phyloP scores from a whole-genome alignment of 305 asterid species.

The Caryopteris hybrid region DNA sequence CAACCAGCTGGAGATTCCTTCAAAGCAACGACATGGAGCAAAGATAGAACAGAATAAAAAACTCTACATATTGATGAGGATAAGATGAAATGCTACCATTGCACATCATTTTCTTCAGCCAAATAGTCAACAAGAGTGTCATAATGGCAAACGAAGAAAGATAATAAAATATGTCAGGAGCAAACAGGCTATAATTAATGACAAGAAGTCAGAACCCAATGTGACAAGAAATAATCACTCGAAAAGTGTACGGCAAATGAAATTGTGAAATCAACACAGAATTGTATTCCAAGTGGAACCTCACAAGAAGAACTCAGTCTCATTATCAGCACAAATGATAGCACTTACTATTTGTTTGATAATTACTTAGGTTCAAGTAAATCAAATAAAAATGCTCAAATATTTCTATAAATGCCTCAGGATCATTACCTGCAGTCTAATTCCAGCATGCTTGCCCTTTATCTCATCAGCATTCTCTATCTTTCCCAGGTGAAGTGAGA shows the following conservation, averaged over 20 bases:
- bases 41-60: not conserved
- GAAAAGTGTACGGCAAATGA: not conserved
- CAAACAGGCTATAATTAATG: not conserved
- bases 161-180: not conserved
- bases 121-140: not conserved
- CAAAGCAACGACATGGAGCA: not conserved
- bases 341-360: not conserved
- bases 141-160: not conserved
- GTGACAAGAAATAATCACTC: not conserved
- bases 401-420: not conserved
- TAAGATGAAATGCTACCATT: no score
- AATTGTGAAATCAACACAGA: not conserved
- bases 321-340: not conserved
- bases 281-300: no score
- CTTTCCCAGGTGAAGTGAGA: slow-evolving; percentile 86
- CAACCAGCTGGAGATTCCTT: not conserved
- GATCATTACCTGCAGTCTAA: slow-evolving; percentile 73
- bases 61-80: not conserved
- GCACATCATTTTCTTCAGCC: not conserved
- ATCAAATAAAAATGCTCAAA: not conserved
- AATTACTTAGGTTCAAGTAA: not conserved
- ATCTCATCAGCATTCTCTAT: slow-evolving; percentile 78
- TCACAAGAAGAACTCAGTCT: not conserved
- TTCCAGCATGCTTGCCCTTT: slow-evolving; percentile 73
- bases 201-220: not conserved